Evolutionary conservation across 306 rosid species (phyloP), one percentile per base, ranked within the genome.

Genomic region (Prunus campanulata): DNA sequence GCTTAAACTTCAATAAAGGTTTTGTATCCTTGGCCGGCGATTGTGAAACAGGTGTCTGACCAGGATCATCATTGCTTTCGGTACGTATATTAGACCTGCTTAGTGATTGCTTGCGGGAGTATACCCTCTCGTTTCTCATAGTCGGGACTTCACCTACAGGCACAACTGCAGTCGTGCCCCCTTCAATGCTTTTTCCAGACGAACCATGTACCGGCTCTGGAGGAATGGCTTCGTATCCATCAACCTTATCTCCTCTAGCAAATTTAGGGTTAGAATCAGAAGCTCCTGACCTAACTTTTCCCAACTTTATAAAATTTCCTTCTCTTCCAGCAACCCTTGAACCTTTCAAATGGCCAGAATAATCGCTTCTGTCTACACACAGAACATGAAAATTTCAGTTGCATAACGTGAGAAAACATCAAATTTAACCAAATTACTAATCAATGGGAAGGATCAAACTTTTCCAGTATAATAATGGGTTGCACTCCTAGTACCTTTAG

Each of bases 11-110:
- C 84, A 96, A 79, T 61, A 88, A 69, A 57, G 98, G 93, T 79
- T 91, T 96, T 19, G 88, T 68, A 73, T 96, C 98, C 86, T 85
- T 96, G 13, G 97, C 89, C 76, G 87, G 78, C 71, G 94, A 87
- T 60, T 82, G 80, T 64, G 86, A 87, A 67, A 79, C 62, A 5
- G 81, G 85, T 32, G 86, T 79, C 60, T 83, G 88, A 78, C 77
- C 81, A 74, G 63, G 52, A 39, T 86, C 88, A 59, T 83, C 88
- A 71, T 81, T 83, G 66, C 74, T 79, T 47, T 81, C 97, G 11
- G 76, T 79, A 72, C 57, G 39, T 62, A 76, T 72, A 63, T 80
- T 93, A 76, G 89, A 80, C 72, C 77, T 83, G 69, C 89, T 86
- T 80, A 83, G 96, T 18, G 87, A 88, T 56, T 83, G 94, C 82